Conservation (phyloP, 805 yeast species). For the Myxozyma mucilagina region DNA sequence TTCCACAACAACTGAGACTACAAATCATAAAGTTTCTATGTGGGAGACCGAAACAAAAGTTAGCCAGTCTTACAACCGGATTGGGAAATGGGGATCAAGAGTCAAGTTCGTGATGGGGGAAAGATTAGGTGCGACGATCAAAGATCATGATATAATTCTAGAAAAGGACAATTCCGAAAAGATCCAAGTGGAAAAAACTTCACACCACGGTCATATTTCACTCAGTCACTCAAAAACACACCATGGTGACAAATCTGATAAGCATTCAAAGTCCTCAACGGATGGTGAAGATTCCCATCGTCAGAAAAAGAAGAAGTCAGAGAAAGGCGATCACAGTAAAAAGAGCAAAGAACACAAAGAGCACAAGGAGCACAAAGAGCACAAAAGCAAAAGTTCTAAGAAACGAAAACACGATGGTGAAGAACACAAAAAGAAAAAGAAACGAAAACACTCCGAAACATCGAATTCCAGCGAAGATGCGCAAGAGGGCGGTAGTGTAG, state of each 20-base stretch:
- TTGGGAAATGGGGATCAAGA: slow-evolving; percentile 86
- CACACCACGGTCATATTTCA: neutral
- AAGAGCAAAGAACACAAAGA: slow-evolving; percentile 38
- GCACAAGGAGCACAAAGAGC: slow-evolving; percentile 38
- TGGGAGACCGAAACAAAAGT: slow-evolving; percentile 62
- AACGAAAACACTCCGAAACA: slow-evolving; percentile 31
- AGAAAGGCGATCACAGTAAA: slow-evolving; percentile 6
- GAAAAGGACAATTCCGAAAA: slow-evolving; percentile 23
- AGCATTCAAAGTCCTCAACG: neutral
- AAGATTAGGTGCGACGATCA: slow-evolving; percentile 68
- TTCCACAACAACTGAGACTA: slow-evolving; percentile 39
- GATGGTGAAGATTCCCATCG: neutral
- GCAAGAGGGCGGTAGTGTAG: too few relatives aligned
- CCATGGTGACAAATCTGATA: neutral
- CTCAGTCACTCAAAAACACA: neutral
- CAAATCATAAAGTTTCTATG: slow-evolving; percentile 47
- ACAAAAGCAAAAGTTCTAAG: slow-evolving; percentile 31
- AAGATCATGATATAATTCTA: slow-evolving; percentile 31
- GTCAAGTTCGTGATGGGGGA: slow-evolving; percentile 86
- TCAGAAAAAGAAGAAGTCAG: neutral
- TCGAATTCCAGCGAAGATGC: neutral
- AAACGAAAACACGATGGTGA: slow-evolving; percentile 35
- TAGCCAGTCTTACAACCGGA: slow-evolving; percentile 38
- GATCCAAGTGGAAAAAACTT: slow-evolving; percentile 28
- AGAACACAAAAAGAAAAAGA: slow-evolving; percentile 36